phyloP scores from a whole-genome alignment of 129 eudicot genomes.

The sunflower (Helianthus annuus) region HanXRQr2.0-SUNRISE NC_035436.2:25566455-25566954 shows the following conservation, averaged over 20 bases:
- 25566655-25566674: conserved; percentile 30
- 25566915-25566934: no score
- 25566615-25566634: conserved; percentile 69
- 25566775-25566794: no score
- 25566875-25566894: no score
- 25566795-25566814: no score
- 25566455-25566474: conserved; percentile 45
- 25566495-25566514: conserved; percentile 41
- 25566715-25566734: conserved; percentile 42
- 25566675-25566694: conserved; percentile 42
- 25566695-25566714: conserved; percentile 57
- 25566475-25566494: not conserved
- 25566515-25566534: conserved; percentile 52
- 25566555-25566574: conserved; percentile 62
- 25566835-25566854: no score
- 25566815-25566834: no score
- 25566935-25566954: not conserved
- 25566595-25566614: conserved; percentile 43
- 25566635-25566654: conserved; percentile 73
- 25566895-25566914: no score
- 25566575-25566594: conserved; percentile 25
- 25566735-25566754: conserved; percentile 28
- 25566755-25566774: conserved; percentile 38
- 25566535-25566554: conserved; percentile 77
- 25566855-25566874: no score